A percentile compares a stretch with the other conserved stretches of the same genome.
Evolutionary conservation across 164 flowering plant species (phyloP).

Genomic region (Malania oleifera): DNA sequence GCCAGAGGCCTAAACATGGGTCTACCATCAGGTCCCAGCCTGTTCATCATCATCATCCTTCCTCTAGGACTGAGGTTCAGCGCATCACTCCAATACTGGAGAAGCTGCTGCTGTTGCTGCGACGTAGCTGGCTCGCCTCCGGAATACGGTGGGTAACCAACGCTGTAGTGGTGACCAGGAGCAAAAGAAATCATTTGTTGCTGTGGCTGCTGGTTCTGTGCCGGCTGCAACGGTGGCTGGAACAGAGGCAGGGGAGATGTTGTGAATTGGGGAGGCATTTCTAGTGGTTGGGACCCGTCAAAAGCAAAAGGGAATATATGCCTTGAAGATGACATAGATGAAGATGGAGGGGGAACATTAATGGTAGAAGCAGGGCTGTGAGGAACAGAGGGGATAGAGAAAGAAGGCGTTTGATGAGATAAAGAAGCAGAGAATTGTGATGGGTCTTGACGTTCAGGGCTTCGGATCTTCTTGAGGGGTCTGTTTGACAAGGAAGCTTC

Average conservation of each 20-base stretch:
- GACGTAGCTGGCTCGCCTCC: constrained; percentile 21
- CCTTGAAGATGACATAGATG: constrained; percentile 26
- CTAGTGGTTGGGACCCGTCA: constrained; percentile 32
- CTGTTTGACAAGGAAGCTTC: constrained; percentile 53
- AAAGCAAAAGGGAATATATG: constrained; percentile 55
- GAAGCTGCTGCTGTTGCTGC: constrained; percentile 55
- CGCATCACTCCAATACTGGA: constrained; percentile 67
- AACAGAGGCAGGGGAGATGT: constrained; percentile 15
- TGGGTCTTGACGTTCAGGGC: constrained; percentile 46
- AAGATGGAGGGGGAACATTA: not conserved
- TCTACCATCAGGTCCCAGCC: constrained; percentile 36
- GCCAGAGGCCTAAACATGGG: constrained; percentile 33
- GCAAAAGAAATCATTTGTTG: constrained; percentile 85
- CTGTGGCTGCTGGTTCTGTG: constrained; percentile 17
- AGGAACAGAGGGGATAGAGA: constrained; percentile 13
- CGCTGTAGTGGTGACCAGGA: constrained; percentile 25
- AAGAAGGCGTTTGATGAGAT: constrained; percentile 14
- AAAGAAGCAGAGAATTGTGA: constrained; percentile 9
- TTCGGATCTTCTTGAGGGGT: constrained; percentile 62
- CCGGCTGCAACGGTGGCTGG: constrained; percentile 10
- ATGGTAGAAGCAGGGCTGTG: constrained; percentile 3
- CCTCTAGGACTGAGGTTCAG: constrained; percentile 75
- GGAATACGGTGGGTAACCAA: constrained; percentile 22
- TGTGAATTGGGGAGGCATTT: constrained; percentile 18
- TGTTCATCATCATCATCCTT: constrained; percentile 68